These are phyloP conservation scores for Coleophoma eucalyptorum DNA, from an alignment of 2,329 filamentous ascomycete species.

Conservation along the genomic window DNA sequence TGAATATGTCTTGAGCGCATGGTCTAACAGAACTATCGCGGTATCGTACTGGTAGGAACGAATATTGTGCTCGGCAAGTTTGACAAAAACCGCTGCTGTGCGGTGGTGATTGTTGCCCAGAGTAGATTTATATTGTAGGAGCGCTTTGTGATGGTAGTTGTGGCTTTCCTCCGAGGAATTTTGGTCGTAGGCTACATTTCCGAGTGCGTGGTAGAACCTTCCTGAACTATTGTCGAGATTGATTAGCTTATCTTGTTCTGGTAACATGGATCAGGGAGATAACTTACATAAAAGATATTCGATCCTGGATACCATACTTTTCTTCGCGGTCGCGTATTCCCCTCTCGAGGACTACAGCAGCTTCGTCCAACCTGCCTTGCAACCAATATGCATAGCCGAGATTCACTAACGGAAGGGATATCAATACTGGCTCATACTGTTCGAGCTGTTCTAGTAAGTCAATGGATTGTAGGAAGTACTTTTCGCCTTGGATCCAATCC, in stretches of 20 bases:
- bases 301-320: constrained; percentile 5
- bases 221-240: not conserved
- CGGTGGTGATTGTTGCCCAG: constrained; percentile 22
- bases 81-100: constrained; percentile 17
- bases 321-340: constrained; percentile 6
- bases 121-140: constrained; percentile 16
- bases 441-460: constrained; percentile 2
- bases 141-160: constrained; percentile 16
- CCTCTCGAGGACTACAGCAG: constrained; percentile 1
- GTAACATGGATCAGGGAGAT: not conserved
- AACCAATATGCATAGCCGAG: constrained; percentile 9
- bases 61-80: constrained; percentile 21
- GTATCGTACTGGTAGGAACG: constrained; percentile 6
- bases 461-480: constrained; percentile 5
- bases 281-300: constrained; percentile 9
- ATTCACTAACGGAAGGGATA: constrained; percentile 8
- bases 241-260: not conserved
- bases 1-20: not conserved
- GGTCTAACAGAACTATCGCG: not conserved
- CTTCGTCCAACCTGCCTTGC: constrained; percentile 6
- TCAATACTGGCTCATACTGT: constrained; percentile 2
- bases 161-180: constrained; percentile 14
- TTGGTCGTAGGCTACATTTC: constrained; percentile 10
- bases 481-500: not conserved
- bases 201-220: constrained; percentile 7